Base-by-base conservation (phyloP, 441 rosid genomes). In the Gossypium gossypioides region DNA sequence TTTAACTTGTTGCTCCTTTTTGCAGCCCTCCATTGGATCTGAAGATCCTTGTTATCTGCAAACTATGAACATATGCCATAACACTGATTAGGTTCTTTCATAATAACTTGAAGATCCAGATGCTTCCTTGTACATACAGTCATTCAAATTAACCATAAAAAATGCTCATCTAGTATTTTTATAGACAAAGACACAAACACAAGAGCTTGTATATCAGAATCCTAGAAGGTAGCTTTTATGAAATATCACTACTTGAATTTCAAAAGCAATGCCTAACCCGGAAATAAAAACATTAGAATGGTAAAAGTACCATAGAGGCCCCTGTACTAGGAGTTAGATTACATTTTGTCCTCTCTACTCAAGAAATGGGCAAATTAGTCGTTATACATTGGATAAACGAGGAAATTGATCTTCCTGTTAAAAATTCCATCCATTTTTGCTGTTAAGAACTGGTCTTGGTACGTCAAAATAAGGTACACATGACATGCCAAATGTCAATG, bases 1-100 rank as follows among this genome's bases (percentile, higher is more conserved):
- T 89, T 94, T 83, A 92, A 81, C 81, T 92, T 94, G 81, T 90
- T 94, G 82, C 65, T 84, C 84, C 83, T 87, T 81, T 94, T 92
- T 44, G 97, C 92, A 51, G 69, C 84, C 72, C 90, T 85, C 95
- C 97, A 92, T 68, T 90, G 84, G 25, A 69, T 67, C 71, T 94
- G 99, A 62, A 94, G 90, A 79, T 87, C 93, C 77, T 87, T 86
- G 77, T 90, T 84, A 67, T 90, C 97, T 42, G 89, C 90, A 84
- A 90, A 90, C 99, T 94, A 76, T 29, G 78, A 65, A 69, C 51
- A 81, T 18, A 73, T 50, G 61, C 48, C 66, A 76, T 42, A 42
- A 73, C 18, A 72, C 66, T 37, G 70, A 76, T 72, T 27, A 75
- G 75, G 72, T 52, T 63, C 15, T 18, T 21, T 10, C 52, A 73